Percentiles rank a stretch among this genome's conserved stretches.
Conservation (phyloP, 208 protist genomes). For the Trypanosoma scelopori region DNA sequence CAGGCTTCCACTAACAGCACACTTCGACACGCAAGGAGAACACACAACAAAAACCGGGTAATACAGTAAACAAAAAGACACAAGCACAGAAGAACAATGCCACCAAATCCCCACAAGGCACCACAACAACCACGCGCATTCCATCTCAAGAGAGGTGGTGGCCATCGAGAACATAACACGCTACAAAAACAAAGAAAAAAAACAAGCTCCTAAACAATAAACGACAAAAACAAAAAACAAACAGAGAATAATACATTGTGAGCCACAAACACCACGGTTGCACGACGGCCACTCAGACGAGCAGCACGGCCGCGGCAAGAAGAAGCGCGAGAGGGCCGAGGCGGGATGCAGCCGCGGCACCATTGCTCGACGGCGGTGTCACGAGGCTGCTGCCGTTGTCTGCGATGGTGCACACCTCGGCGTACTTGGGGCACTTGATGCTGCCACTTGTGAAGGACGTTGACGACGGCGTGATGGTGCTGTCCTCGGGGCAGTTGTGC, state of each 20-base stretch:
- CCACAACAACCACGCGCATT: no score
- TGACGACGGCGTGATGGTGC: neutral
- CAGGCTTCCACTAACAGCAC: neutral
- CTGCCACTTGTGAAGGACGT: neutral
- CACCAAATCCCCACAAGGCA: no score
- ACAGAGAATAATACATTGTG: neutral
- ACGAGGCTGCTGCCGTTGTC: neutral
- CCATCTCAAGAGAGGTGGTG: no score
- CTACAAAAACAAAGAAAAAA: no score
- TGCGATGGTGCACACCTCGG: constrained; percentile 19
- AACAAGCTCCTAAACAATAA: no score
- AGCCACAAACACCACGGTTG: neutral
- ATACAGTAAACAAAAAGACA: no score
- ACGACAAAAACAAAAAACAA: no score
- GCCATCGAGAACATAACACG: no score
- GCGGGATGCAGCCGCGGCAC: neutral
- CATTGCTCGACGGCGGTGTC: neutral
- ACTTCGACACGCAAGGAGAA: no score
- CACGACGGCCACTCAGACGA: neutral
- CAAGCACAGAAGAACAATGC: no score
- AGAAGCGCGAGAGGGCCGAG: neutral
- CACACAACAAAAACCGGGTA: no score
- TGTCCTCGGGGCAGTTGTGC: constrained; percentile 7
- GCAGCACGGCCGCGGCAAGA: neutral
- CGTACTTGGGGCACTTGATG: constrained; percentile 21